Evolutionary conservation across 2,329 filamentous ascomycete genomes (phyloP).

Genomic region (Endoconidiophora polonica): DNA sequence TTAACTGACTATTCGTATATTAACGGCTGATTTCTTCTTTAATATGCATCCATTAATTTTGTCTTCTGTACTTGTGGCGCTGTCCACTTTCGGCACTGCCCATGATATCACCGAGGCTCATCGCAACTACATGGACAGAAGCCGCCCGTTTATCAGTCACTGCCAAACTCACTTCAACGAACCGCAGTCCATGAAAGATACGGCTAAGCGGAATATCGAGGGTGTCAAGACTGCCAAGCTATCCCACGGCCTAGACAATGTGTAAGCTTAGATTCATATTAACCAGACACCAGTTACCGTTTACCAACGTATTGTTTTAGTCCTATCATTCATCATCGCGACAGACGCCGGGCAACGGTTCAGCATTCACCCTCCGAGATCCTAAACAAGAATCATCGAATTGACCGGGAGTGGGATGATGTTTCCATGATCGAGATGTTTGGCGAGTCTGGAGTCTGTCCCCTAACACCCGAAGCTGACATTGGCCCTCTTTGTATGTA

Average conservation of each 20-base stretch:
- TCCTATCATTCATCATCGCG: constrained; percentile 9
- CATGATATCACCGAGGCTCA: constrained; percentile 7
- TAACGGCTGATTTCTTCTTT: background rate
- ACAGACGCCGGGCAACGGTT: constrained; percentile 1
- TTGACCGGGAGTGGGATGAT: constrained; percentile 18
- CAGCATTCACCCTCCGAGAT: constrained; percentile 11
- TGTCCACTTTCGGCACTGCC: background rate
- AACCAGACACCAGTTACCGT: background rate
- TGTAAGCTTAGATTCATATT: constrained; percentile 6
- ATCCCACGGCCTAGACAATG: constrained; percentile 10
- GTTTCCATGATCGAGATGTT: constrained; percentile 23
- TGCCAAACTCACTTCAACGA: constrained; percentile 14
- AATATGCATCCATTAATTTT: constrained; percentile 6
- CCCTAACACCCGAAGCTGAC: constrained; percentile 33
- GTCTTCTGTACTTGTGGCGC: constrained; percentile 1
- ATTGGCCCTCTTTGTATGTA: constrained; percentile 29
- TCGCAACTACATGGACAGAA: constrained; percentile 1
- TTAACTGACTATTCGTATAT: background rate
- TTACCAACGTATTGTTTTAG: constrained; percentile 3
- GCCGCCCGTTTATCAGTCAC: constrained; percentile 9
- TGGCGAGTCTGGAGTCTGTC: constrained; percentile 25
- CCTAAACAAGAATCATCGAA: constrained; percentile 24
- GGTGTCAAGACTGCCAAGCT: constrained; percentile 8
- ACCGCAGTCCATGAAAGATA: constrained; percentile 4
- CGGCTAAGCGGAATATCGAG: constrained; percentile 13